Evolutionary conservation across 805 yeast species (phyloP), one percentile per base, ranked within the genome.

Genomic region (Jamesozyma piceae): DNA sequence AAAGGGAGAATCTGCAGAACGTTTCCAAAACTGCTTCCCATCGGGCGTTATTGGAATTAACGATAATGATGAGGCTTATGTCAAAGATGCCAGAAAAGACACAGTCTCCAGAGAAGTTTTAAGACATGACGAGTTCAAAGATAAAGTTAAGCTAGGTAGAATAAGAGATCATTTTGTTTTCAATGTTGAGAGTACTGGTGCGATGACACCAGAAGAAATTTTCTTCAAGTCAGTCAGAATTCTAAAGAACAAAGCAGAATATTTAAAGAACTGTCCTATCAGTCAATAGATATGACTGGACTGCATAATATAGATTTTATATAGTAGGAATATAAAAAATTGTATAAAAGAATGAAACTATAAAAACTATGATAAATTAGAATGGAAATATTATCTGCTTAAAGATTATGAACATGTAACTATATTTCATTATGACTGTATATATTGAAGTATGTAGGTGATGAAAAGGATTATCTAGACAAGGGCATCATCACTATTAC

Each of bases 81-180:
- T 92, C 13, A 74, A 79, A 49, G 95, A 92, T 65, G 78, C 97
- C 2, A 78, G 98, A 70, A 84, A 78, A 58, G 98, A 92, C 64
- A 92, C 98, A 1, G 98, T 92, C 33, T 86, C 96, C 5, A 78
- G 98, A 66, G 98, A 92, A 65, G 97, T 89, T 11, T 72, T 92
- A 53, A 79, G 98, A 64, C 96, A 92, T 64, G 83, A 78, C 41
- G 95, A 92, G 62, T 92, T 92, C 55, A 72, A 80, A 37, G 94
- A 83, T 33, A 84, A 85, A 55, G 97, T 92, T 43, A 83, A 82
- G 64, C 72, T 92, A 42, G 98, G 97, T 35, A 79, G 98, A 65
- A 74, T 74, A 52, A 80, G 95, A 64, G 92, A 84, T 62, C 95
- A 92, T 56, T 92, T 92, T 63, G 85, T 92, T 41, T 92, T 87